Evolutionary conservation across 441 rosid species (phyloP).

Genomic region (Cnidoscolus chayamansa): DNA sequence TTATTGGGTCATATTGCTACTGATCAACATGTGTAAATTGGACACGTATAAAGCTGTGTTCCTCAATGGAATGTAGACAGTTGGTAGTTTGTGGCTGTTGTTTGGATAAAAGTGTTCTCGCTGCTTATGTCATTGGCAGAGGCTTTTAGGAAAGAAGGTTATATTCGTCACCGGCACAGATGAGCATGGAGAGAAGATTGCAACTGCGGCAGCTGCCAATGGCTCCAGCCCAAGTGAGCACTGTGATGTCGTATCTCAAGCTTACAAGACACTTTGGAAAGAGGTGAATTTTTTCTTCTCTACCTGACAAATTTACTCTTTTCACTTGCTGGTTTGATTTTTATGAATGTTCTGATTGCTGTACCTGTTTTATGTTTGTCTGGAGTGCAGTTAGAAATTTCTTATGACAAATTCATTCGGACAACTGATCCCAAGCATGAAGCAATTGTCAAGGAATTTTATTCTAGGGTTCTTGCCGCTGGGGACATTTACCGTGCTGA

Average conservation of each 20-base stretch:
- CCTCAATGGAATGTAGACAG: neutral
- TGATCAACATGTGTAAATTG: neutral
- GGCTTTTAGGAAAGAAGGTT: constrained; percentile 81
- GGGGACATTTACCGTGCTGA: constrained; percentile 88
- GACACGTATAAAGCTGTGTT: neutral
- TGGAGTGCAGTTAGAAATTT: constrained; percentile 61
- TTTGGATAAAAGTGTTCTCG: neutral
- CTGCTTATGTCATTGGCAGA: constrained; percentile 45
- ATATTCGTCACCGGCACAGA: constrained; percentile 87
- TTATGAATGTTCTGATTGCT: constrained; percentile 17
- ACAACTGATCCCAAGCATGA: constrained; percentile 91
- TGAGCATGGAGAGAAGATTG: constrained; percentile 96
- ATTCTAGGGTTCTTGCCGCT: constrained; percentile 68
- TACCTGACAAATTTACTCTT: constrained; percentile 11
- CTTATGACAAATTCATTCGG: constrained; percentile 77
- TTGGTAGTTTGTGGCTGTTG: neutral
- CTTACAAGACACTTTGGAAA: constrained; percentile 75
- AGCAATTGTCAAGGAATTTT: constrained; percentile 87
- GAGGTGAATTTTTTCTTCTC: constrained; percentile 40
- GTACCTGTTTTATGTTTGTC: constrained; percentile 5
- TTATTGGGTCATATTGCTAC: neutral
- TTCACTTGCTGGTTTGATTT: constrained; percentile 4
- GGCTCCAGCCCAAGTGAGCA: constrained; percentile 76
- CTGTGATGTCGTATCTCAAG: constrained; percentile 74
- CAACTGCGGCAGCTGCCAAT: constrained; percentile 62